A percentile compares a stretch with the other conserved stretches of the same genome.
Conservation (phyloP, 2,329 filamentous ascomycete species). For the Cladorrhinum sp. region DNA sequence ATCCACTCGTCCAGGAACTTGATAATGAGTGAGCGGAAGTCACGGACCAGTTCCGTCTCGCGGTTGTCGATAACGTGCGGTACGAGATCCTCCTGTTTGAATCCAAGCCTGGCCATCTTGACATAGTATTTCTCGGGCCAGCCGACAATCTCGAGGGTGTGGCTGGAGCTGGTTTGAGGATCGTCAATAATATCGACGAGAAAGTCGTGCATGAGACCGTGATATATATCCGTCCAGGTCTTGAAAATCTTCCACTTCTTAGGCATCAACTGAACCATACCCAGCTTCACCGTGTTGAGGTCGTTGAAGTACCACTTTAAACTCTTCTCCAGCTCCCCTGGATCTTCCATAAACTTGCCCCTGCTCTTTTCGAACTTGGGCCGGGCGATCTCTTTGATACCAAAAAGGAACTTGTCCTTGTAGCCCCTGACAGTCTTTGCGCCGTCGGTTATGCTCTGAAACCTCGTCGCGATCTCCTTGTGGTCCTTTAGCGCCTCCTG, state of each 20-base stretch:
- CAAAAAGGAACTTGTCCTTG: constrained; percentile 89
- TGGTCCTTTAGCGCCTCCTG: constrained; percentile 95
- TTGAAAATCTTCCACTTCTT: constrained; percentile 95
- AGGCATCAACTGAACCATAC: constrained; percentile 88
- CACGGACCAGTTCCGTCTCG: constrained; percentile 83
- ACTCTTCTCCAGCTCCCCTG: constrained; percentile 77
- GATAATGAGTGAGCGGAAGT: constrained; percentile 94
- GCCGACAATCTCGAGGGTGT: constrained; percentile 87
- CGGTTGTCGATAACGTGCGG: constrained; percentile 89
- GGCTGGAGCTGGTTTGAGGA: constrained; percentile 75
- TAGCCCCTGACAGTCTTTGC: constrained; percentile 91
- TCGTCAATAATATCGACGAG: constrained; percentile 80
- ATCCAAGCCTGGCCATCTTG: constrained; percentile 90
- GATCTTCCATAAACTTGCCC: constrained; percentile 77
- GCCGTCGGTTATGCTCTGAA: constrained; percentile 92
- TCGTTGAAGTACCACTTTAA: constrained; percentile 99
- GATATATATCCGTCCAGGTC: constrained; percentile 87
- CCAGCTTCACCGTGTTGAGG: constrained; percentile 87
- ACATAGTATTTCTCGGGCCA: constrained; percentile 96
- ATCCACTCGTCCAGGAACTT: constrained; percentile 97
- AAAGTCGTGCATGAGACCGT: constrained; percentile 93
- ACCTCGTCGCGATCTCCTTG: constrained; percentile 86
- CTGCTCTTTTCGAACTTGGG: constrained; percentile 70
- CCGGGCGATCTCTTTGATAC: constrained; percentile 70
- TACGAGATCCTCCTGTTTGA: constrained; percentile 69